These are phyloP conservation scores for Psidium friedrichsthalianum DNA, from an alignment of 345 rosid genomes.

Conservation along the genomic window DNA sequence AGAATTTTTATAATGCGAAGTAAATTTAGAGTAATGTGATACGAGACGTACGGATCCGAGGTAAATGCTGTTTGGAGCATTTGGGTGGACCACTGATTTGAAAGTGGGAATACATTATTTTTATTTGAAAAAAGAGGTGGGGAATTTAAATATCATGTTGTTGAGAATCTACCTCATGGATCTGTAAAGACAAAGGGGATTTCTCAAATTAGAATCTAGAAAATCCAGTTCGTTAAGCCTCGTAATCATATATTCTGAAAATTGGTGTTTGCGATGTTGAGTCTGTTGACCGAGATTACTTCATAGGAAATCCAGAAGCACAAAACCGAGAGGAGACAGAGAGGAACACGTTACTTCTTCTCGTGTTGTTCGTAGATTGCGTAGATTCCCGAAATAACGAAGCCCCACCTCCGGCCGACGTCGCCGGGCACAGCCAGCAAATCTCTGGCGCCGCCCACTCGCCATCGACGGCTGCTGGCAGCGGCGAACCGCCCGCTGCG, in stretches of 20 bases:
- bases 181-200: background rate
- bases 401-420: background rate
- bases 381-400: background rate
- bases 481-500: background rate
- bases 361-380: background rate
- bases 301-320: background rate
- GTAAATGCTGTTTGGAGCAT: background rate
- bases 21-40: background rate
- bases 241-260: background rate
- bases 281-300: background rate
- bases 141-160: background rate
- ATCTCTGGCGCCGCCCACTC: background rate
- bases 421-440: background rate
- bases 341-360: background rate
- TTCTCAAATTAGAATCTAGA: background rate
- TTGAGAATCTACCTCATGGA: background rate
- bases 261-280: background rate
- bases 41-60: background rate
- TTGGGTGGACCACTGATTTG: background rate
- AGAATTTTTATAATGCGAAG: background rate
- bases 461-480: background rate
- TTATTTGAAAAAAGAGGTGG: background rate
- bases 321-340: background rate
- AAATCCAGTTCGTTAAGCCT: background rate
- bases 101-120: background rate